Evolutionary conservation across 2,329 filamentous ascomycete genomes (phyloP), one percentile per base, ranked within the genome.

Genomic region (Monosporascus sp.): DNA sequence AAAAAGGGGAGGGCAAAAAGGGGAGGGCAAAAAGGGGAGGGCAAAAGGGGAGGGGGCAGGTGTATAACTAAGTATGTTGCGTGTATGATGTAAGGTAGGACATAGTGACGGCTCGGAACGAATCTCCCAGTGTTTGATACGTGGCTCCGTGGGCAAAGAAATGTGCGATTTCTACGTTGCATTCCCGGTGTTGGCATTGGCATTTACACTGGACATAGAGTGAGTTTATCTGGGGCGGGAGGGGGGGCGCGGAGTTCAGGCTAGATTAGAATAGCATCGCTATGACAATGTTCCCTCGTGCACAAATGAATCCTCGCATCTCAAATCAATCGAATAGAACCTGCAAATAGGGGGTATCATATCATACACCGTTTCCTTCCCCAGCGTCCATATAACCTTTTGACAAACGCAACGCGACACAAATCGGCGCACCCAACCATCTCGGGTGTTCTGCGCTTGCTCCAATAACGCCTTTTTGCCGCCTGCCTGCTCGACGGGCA

Each of bases 311-410:
- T 20, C 17, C 7, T 42, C 18, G 18, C 39, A 42, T 18, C 39
- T 24, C 18, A 42, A 20, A 24, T 42, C 18, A 9, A 42, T 42
- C 39, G 18, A 42, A 42, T 42, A 8, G 11, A 42, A 9, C 22
- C 37, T 24, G 22, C 46, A 48, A 50, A 48, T 31, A 22, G 31
- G 38, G 54, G 57, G 57, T 59, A 59, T 59, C 53, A 37, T 48
- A 49, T 18, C 36, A 25, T 42, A 50, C 49, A 34, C 17, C 38
- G 3, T 41, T 41, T 41, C 38, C 38, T 18, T 41, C 1, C 6
- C 38, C 18, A 31, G 31, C 9, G 31, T 34, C 31, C 31, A 5
- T 34, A 34, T 34, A 14, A 14, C 31, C 31, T 11, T 14, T 34
- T 14, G 1, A 14, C 14, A 34, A 14, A 2, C 3, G 31, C 3